These are phyloP conservation scores for Colletotrichum sp. DNA, from an alignment of 2,329 filamentous ascomycete species.

Conservation along the genomic window DNA sequence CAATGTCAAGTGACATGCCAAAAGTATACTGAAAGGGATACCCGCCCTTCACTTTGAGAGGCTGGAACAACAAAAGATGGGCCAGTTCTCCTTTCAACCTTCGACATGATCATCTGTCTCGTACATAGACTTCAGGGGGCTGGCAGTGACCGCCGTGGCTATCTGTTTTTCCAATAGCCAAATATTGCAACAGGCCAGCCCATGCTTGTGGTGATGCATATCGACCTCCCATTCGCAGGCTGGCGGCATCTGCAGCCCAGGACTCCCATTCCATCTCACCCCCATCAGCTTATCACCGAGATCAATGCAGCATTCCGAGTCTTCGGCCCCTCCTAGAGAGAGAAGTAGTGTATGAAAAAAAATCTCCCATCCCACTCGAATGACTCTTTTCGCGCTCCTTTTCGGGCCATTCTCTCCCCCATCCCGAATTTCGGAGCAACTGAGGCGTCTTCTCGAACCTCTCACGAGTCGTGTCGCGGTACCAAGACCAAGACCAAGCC, in stretches of 20 bases:
- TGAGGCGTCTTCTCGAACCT: conserved; percentile 1
- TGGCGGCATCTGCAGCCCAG: background rate
- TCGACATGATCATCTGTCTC: background rate
- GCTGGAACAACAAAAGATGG: background rate
- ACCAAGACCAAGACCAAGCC: background rate
- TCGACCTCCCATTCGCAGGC: background rate
- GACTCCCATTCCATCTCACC: conserved; percentile 5
- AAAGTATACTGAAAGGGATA: background rate
- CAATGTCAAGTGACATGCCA: background rate
- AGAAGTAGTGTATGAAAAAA: background rate
- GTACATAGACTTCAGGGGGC: background rate
- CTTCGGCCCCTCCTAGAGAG: background rate
- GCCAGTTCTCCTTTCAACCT: background rate
- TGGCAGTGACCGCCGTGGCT: background rate
- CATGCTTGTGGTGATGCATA: conserved; percentile 6
- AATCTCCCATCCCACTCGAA: background rate
- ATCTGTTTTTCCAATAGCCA: background rate
- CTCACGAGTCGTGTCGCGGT: conserved; percentile 1
- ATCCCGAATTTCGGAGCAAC: conserved; percentile 16
- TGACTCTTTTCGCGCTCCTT: background rate
- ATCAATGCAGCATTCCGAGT: conserved; percentile 15
- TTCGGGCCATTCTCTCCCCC: background rate
- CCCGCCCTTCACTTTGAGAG: background rate
- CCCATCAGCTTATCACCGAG: conserved; percentile 15
- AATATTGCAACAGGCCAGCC: conserved; percentile 2